Evolutionary conservation across 257 asterid species (phyloP).

Genomic region (Capsicum rhomboideum): DNA sequence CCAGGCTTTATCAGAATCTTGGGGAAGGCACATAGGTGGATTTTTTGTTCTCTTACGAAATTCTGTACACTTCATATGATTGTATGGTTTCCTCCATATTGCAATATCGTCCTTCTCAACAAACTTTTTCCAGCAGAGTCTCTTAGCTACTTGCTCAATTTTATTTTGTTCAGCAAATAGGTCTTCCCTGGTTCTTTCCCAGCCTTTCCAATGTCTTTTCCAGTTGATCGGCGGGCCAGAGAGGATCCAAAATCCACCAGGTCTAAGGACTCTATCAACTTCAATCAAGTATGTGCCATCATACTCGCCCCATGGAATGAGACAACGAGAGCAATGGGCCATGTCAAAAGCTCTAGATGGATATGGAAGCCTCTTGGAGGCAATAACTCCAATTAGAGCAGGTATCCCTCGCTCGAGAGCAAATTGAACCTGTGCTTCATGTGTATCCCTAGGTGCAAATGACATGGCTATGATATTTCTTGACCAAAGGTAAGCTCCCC

Average conservation of each 20-base stretch:
- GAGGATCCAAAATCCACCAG: conserved; percentile 92
- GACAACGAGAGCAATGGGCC: conserved; percentile 96
- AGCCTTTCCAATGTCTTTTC: conserved; percentile 75
- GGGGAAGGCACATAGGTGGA: conserved; percentile 43
- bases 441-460: conserved; percentile 92
- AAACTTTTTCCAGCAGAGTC: conserved; percentile 81
- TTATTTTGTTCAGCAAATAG: conserved; percentile 65
- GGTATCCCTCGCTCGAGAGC: conserved; percentile 91
- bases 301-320: conserved; percentile 83
- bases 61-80: conserved; percentile 43
- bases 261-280: conserved; percentile 74
- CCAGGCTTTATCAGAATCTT: conserved; percentile 69
- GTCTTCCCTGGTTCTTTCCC: conserved; percentile 65
- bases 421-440: conserved; percentile 86
- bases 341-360: conserved; percentile 86
- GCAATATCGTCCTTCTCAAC: conserved; percentile 78
- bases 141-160: conserved; percentile 54
- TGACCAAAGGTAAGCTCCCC: conserved; percentile 88
- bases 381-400: conserved; percentile 82
- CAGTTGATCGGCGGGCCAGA: conserved; percentile 89
- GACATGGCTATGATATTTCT: conserved; percentile 67
- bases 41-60: conserved; percentile 9
- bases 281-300: conserved; percentile 72
- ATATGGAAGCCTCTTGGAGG: conserved; percentile 89
- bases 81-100: conserved; percentile 71